Conservation (phyloP, 1,284 basidiomycete genomes). For the Tilletia caries region DNA sequence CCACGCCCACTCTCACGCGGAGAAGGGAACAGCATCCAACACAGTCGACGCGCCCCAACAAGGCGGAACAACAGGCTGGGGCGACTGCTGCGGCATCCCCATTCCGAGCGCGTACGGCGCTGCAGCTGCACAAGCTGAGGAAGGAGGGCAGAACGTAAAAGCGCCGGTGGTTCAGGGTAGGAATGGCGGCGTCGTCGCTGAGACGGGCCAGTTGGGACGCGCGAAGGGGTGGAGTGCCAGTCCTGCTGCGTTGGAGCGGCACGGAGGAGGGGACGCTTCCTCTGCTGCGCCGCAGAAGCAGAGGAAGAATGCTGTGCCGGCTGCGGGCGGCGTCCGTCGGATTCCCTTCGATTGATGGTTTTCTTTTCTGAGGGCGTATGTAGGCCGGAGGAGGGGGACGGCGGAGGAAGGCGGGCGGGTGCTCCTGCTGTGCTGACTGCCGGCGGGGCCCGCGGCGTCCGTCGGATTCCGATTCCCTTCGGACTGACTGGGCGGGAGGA, state of each 20-base stretch:
- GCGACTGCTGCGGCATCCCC: slow-evolving; percentile 66
- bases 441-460: too few species aligned
- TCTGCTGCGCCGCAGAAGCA: too few species aligned
- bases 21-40: neutral
- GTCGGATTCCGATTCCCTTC: too few species aligned
- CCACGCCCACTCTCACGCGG: neutral
- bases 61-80: slow-evolving; percentile 63
- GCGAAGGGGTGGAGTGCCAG: slow-evolving; percentile 6
- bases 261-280: too few species aligned
- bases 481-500: neutral
- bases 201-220: slow-evolving; percentile 10
- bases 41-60: slow-evolving; percentile 45
- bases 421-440: too few species aligned
- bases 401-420: too few species aligned
- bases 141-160: neutral
- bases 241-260: slow-evolving; percentile 5
- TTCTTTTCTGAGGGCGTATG: too few species aligned
- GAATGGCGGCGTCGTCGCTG: neutral
- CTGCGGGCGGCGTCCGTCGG: slow-evolving; percentile 4
- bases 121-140: slow-evolving; percentile 18
- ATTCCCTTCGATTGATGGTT: slow-evolving; percentile 24
- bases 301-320: neutral
- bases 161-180: neutral
- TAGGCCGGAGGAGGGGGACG: too few species aligned
- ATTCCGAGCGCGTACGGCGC: slow-evolving; percentile 52